These are phyloP conservation scores for Mallotus repandus DNA, from an alignment of 441 rosid species.

Conservation along the genomic window DNA sequence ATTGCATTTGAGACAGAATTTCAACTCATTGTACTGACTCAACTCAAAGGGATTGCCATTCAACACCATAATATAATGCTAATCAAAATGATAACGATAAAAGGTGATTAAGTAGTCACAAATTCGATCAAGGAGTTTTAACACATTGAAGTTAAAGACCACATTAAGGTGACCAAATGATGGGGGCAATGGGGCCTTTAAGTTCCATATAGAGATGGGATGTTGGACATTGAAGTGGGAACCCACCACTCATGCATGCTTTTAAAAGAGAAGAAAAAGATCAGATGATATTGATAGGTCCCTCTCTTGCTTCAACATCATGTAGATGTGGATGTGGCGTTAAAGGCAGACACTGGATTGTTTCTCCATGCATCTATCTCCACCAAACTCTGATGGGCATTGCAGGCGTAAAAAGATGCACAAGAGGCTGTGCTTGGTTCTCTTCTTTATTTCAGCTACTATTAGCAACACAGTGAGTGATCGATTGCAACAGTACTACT, in stretches of 20 bases:
- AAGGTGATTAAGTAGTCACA: background rate
- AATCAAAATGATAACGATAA: background rate
- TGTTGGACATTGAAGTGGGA: constrained; percentile 24
- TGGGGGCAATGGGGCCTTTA: background rate
- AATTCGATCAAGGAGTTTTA: background rate
- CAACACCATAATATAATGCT: background rate
- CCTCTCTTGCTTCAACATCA: constrained; percentile 25
- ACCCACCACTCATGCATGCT: constrained; percentile 30
- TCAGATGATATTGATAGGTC: background rate
- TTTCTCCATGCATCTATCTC: constrained; percentile 38
- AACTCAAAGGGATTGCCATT: background rate
- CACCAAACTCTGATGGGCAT: background rate
- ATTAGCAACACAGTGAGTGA: no score
- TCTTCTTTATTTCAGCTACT: no score
- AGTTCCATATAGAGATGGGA: constrained; percentile 32
- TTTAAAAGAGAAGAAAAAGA: constrained; percentile 9
- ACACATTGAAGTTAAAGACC: constrained; percentile 1
- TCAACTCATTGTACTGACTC: background rate
- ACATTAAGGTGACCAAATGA: constrained; percentile 20
- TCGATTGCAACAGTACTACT: no score
- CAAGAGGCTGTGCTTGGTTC: background rate
- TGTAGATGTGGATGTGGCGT: constrained; percentile 30
- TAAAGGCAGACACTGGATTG: constrained; percentile 46
- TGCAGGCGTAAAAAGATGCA: background rate
- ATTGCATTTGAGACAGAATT: background rate